phyloP scores from a whole-genome alignment of 148 eudicot species.

The Hydrangea macrophylla region DNA sequence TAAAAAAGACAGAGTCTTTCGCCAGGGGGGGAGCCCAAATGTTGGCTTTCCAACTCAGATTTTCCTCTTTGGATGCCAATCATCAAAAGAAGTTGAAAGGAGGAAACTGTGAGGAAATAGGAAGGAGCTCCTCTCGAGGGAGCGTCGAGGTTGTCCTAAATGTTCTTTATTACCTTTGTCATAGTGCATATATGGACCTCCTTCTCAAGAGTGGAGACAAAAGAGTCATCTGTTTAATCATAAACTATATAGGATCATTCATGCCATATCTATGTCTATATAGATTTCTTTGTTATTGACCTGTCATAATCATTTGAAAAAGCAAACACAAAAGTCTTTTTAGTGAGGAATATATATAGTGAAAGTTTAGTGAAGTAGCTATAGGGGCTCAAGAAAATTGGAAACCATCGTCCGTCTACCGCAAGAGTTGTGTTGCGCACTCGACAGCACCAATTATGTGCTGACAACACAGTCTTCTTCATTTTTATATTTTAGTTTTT shows the following conservation, averaged over 20 bases:
- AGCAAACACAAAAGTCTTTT: conserved; percentile 1
- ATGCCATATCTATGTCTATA: too few relatives aligned
- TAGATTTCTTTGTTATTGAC: too few relatives aligned
- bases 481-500: too few relatives aligned
- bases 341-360: too few relatives aligned
- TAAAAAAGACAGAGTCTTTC: not conserved
- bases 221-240: conserved; percentile 30
- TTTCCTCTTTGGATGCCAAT: conserved; percentile 18
- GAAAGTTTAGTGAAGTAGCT: too few relatives aligned
- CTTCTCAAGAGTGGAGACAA: conserved; percentile 26
- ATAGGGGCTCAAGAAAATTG: too few relatives aligned
- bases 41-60: conserved; percentile 15
- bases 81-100: conserved; percentile 8
- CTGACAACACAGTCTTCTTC: too few relatives aligned
- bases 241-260: conserved; percentile 1
- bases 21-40: not conserved
- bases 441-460: too few relatives aligned
- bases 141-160: conserved; percentile 9
- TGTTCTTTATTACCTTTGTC: conserved; percentile 25
- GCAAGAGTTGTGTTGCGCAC: too few relatives aligned
- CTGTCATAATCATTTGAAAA: not conserved
- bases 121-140: conserved; percentile 2
- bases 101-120: not conserved
- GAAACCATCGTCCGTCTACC: too few relatives aligned
- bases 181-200: conserved; percentile 22